Evolutionary conservation across 1,284 basidiomycete species (phyloP).

Genomic region (Sanghuangporus sanghuang): DNA sequence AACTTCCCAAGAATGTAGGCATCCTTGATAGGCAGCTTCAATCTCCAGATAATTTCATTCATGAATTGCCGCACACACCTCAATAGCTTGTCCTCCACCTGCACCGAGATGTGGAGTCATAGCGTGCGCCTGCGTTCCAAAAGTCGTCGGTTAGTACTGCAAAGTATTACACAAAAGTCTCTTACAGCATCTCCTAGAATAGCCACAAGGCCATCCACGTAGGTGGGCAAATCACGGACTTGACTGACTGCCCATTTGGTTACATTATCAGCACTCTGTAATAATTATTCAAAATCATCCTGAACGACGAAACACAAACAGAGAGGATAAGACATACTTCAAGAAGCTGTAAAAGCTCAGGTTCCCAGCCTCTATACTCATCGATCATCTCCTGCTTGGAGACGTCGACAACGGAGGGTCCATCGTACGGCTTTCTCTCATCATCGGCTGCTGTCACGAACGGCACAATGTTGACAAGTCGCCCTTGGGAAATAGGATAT

Average conservation of each 20-base stretch:
- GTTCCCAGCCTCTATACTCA: slow-evolving; percentile 25
- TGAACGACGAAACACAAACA: background rate
- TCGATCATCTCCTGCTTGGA: slow-evolving; percentile 20
- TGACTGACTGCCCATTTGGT: slow-evolving; percentile 25
- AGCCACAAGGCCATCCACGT: slow-evolving; percentile 21
- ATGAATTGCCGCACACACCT: slow-evolving; percentile 23
- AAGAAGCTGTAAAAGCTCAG: slow-evolving; percentile 22
- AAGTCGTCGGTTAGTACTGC: background rate
- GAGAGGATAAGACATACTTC: slow-evolving; percentile 16
- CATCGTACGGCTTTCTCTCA: slow-evolving; percentile 21
- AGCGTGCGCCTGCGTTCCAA: slow-evolving; percentile 31
- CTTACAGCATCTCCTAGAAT: slow-evolving; percentile 26
- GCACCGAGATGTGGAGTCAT: slow-evolving; percentile 37
- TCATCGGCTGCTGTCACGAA: slow-evolving; percentile 21
- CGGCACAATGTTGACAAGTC: slow-evolving; percentile 23
- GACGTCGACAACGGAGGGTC: slow-evolving; percentile 23
- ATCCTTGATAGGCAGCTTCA: slow-evolving; percentile 23
- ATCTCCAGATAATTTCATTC: background rate
- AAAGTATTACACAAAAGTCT: background rate
- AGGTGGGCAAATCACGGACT: slow-evolving; percentile 21
- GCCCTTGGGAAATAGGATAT: slow-evolving; percentile 25
- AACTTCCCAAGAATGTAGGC: slow-evolving; percentile 33
- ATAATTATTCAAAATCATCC: background rate
- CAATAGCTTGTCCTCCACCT: slow-evolving; percentile 37
- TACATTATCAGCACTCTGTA: slow-evolving; percentile 23